Conservation (phyloP, 192 early-diverging fungal species). For the Coemansia sp. region DNA sequence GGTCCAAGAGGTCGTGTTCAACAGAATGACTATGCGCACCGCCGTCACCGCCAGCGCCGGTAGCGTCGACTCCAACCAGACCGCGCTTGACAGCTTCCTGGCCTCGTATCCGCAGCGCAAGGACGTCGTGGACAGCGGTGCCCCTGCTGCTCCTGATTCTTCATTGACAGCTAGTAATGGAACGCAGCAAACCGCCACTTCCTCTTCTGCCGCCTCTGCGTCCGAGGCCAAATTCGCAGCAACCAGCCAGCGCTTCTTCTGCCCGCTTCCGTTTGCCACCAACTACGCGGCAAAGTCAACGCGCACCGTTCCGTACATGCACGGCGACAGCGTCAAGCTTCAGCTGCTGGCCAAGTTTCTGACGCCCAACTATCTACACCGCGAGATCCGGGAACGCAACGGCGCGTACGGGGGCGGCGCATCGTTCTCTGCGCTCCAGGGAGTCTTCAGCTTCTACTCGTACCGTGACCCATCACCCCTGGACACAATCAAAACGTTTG, state of each 20-base stretch:
- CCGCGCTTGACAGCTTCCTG: conserved; percentile 33
- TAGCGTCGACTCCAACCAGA: conserved; percentile 33
- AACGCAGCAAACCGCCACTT: neutral
- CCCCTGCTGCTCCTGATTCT: neutral
- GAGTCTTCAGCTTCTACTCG: conserved; percentile 85
- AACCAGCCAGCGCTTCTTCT: conserved; percentile 66
- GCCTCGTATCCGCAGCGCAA: conserved; percentile 22
- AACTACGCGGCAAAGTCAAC: conserved; percentile 79
- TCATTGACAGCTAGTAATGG: too few species aligned
- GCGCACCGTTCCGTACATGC: conserved; percentile 81
- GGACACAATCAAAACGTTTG: conserved; percentile 74
- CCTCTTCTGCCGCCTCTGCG: neutral
- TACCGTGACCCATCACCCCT: conserved; percentile 88
- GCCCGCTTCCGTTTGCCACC: conserved; percentile 81
- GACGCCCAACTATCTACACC: conserved; percentile 87
- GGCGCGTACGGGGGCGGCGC: conserved; percentile 97
- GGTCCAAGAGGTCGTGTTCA: conserved; percentile 50
- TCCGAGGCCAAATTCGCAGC: conserved; percentile 38
- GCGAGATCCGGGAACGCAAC: conserved; percentile 95
- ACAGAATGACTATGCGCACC: conserved; percentile 40
- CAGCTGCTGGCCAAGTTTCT: conserved; percentile 81
- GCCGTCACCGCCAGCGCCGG: conserved; percentile 43
- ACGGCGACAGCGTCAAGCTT: conserved; percentile 76
- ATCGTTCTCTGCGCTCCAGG: conserved; percentile 67
- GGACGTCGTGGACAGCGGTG: neutral